Conservation (phyloP, 495 filamentous ascomycete species). For the Tirmania nivea region DNA sequence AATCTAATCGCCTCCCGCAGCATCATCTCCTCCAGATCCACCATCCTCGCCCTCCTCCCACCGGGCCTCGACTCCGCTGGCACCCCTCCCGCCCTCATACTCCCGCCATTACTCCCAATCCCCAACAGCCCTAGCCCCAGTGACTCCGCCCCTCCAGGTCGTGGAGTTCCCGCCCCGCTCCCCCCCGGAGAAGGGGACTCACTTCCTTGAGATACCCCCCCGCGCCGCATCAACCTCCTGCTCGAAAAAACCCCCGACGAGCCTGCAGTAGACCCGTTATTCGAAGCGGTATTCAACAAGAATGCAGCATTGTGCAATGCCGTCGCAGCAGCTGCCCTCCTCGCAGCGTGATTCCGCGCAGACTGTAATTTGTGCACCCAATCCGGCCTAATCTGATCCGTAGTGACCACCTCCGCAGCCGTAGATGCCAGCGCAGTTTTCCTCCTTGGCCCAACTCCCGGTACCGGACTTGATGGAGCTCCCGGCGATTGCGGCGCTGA, state of each 20-base stretch:
- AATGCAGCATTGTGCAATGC: constrained; percentile 91
- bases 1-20: constrained; percentile 87
- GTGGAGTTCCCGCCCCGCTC: constrained; percentile 7
- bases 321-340: constrained; percentile 79
- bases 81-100: no score
- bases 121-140: background rate
- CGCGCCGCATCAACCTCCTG: constrained; percentile 11
- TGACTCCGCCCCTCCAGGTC: background rate
- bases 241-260: constrained; percentile 7
- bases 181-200: constrained; percentile 15
- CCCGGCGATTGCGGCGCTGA: constrained; percentile 22
- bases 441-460: constrained; percentile 32
- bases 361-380: constrained; percentile 79
- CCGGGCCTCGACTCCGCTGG: no score
- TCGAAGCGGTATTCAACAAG: constrained; percentile 43
- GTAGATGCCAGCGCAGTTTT: constrained; percentile 65
- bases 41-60: constrained; percentile 34
- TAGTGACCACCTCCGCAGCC: constrained; percentile 66
- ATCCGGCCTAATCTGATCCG: constrained; percentile 77
- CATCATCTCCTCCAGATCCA: constrained; percentile 95
- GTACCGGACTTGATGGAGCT: constrained; percentile 22
- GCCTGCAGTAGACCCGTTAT: constrained; percentile 20
- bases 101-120: no score
- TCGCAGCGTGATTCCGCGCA: constrained; percentile 61
- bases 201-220: constrained; percentile 10